phyloP scores from a whole-genome alignment of 805 yeast species.

The Saccharomycopsis selenospora region DNA sequence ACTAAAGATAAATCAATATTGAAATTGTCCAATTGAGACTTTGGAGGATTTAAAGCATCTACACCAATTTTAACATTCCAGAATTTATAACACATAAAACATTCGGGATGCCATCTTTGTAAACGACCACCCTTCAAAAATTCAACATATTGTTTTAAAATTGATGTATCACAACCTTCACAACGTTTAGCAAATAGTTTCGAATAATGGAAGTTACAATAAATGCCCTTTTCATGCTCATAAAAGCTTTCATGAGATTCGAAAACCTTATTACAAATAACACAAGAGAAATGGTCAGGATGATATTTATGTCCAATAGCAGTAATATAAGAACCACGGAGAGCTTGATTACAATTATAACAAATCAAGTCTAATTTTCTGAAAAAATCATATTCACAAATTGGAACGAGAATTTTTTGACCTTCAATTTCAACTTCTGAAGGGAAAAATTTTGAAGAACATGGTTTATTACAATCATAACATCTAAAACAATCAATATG shows the following conservation, averaged over 20 bases:
- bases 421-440: conserved; percentile 39
- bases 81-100: conserved; percentile 94
- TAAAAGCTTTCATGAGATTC: conserved; percentile 88
- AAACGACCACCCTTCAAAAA: conserved; percentile 83
- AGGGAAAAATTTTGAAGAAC: conserved; percentile 87
- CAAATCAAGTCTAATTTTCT: conserved; percentile 81
- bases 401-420: conserved; percentile 41
- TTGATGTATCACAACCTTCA: conserved; percentile 88
- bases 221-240: conserved; percentile 75
- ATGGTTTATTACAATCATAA: conserved; percentile 71
- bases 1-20: conserved; percentile 53
- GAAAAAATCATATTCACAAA: conserved; percentile 93
- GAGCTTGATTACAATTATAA: conserved; percentile 72
- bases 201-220: conserved; percentile 91
- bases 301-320: conserved; percentile 90
- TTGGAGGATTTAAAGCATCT: conserved; percentile 44
- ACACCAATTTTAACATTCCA: conserved; percentile 84
- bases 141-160: conserved; percentile 90
- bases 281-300: conserved; percentile 91
- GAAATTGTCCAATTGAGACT: conserved; percentile 27
- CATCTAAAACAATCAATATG: conserved; percentile 88
- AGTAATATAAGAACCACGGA: conserved; percentile 89
- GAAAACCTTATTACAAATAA: conserved; percentile 76
- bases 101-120: conserved; percentile 99
- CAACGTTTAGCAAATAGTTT: conserved; percentile 78